phyloP scores from a whole-genome alignment of 2,329 filamentous ascomycete genomes.

The Clarireedia paspali region DNA sequence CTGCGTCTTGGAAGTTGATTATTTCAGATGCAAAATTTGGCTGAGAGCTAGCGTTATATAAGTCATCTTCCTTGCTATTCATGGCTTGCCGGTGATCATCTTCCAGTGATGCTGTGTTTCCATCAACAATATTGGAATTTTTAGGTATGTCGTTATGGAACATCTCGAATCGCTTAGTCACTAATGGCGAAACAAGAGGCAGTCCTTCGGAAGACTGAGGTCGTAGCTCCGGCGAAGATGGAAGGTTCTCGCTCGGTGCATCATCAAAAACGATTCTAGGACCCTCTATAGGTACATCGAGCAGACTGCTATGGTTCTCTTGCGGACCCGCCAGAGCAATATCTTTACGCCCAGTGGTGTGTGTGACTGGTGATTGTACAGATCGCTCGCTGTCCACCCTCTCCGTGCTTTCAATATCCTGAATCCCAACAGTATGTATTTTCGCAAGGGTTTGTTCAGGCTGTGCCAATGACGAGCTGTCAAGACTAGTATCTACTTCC shows the following conservation, averaged over 20 bases:
- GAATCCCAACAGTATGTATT: not conserved
- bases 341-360: not conserved
- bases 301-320: too few species aligned
- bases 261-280: too few species aligned
- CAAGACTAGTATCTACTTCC: slow-evolving; percentile 26
- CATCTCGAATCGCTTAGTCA: slow-evolving; percentile 10
- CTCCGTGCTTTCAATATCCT: not conserved
- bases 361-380: not conserved
- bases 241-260: not conserved
- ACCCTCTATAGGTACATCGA: too few species aligned
- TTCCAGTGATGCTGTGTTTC: not conserved
- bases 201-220: slow-evolving; percentile 24
- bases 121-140: not conserved
- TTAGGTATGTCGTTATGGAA: not conserved
- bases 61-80: slow-evolving; percentile 8
- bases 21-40: not conserved
- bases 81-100: not conserved
- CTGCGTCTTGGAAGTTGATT: not conserved
- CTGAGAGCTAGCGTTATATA: slow-evolving; percentile 15
- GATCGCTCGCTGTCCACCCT: too few species aligned
- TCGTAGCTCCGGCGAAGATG: slow-evolving; percentile 18
- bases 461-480: slow-evolving; percentile 9
- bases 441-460: not conserved
- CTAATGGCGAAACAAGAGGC: slow-evolving; percentile 23
- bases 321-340: too few species aligned